phyloP scores from a whole-genome alignment of 768 basidiomycete genomes.

The Clitopilus hobsonii region DNA sequence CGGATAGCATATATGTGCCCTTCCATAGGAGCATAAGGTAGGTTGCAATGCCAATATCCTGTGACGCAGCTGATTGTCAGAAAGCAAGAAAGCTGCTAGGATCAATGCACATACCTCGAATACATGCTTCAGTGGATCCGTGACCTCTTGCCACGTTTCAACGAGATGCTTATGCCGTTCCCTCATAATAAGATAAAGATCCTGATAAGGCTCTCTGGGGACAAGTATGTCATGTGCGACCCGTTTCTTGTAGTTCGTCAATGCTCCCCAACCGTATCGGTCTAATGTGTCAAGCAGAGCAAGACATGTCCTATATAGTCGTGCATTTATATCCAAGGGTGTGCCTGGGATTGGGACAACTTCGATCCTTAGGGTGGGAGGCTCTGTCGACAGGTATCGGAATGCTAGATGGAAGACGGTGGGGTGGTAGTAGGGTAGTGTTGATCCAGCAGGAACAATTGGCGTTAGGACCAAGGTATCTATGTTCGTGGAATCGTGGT shows the following conservation, averaged over 20 bases:
- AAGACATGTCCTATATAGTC: constrained; percentile 78
- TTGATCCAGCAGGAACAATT: constrained; percentile 33
- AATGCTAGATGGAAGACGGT: constrained; percentile 77
- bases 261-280: constrained; percentile 83
- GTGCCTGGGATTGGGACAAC: constrained; percentile 46
- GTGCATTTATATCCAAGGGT: constrained; percentile 46
- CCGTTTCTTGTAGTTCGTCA: constrained; percentile 83
- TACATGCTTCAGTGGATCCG: constrained; percentile 87
- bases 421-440: constrained; percentile 90
- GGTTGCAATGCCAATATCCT: constrained; percentile 95
- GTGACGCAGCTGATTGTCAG: not conserved
- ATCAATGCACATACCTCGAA: constrained; percentile 61
- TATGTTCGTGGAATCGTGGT: constrained; percentile 11
- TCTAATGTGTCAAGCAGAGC: constrained; percentile 79
- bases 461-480: constrained; percentile 54
- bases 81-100: not conserved
- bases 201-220: constrained; percentile 77
- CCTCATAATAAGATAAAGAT: constrained; percentile 83
- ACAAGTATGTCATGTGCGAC: constrained; percentile 80
- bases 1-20: constrained; percentile 41
- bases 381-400: constrained; percentile 46
- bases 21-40: constrained; percentile 93
- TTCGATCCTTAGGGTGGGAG: constrained; percentile 50
- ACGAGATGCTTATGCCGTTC: constrained; percentile 79
- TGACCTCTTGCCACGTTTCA: constrained; percentile 72